Base-by-base conservation (phyloP, 108 stramenopile genomes). In the Cyclotella sp. region DNA sequence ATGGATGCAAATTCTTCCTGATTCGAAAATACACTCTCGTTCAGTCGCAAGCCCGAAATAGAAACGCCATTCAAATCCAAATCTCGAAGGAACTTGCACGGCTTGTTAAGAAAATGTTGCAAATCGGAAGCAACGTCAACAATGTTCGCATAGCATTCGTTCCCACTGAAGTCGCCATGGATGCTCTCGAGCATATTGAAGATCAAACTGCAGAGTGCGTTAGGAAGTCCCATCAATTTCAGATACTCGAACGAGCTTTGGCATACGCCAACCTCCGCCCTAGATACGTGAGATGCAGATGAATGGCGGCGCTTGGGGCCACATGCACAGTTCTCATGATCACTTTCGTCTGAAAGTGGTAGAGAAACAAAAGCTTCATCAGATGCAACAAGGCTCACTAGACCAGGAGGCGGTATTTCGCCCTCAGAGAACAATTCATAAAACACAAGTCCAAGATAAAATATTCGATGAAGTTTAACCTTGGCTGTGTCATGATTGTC, bases 371-470 rank as follows among this genome's bases (percentile, higher is more conserved):
- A 63, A 2, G 41, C 62, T 40, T 18, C n/a, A 0, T 40, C 10
- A 26, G 15, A 63, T 16, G n/a, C n/a, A 8, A 5, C n/a, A 40
- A 40, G 10, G 19, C 16, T n/a, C 16, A 11, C 8, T 18, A 63
- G 39, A 40, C 15, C 29, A 16, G 39, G n/a, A 40, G 62, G 39
- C 9, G 62, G 62, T n/a, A 3, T 40, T 18, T 42, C 16, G 2
- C 62, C 62, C 9, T 7, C 34, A 40, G 62, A 63, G 34, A 63
- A 63, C 39, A 63, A 12, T 40, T 63, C 62, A 63, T 63, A 63
- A 4, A 63, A 40, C 15, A 63, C 62, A 3, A 63, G 41, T 43
- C 34, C 62, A 43, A 63, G 62, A 40, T 8, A 21, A 63, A 8
- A 63, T 1, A 63, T 40, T 0, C 62, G 29, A 14, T 42, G 39